These are phyloP conservation scores for Podila epicladia DNA, from an alignment of 192 early-diverging fungal species.

Conservation along the genomic window DNA sequence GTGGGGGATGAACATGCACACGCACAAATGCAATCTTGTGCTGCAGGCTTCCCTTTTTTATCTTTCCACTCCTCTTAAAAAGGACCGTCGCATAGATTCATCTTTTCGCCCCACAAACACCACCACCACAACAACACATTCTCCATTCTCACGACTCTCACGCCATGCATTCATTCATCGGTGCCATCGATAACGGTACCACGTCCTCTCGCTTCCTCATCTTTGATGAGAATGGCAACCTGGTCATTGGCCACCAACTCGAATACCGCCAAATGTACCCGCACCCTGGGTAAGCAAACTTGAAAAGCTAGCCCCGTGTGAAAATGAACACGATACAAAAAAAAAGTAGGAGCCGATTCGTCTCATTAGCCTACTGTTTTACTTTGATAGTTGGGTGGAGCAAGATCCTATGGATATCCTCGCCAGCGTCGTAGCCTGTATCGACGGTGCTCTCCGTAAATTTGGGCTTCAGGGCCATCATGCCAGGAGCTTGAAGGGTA, in stretches of 20 bases:
- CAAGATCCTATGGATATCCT: constrained; percentile 86
- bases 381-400: constrained; percentile 77
- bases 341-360: not conserved
- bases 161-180: constrained; percentile 64
- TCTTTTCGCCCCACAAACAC: not conserved
- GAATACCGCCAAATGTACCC: constrained; percentile 87
- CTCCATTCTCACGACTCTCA: not conserved
- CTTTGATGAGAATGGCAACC: constrained; percentile 79
- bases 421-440: constrained; percentile 71
- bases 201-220: constrained; percentile 91
- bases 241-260: constrained; percentile 78
- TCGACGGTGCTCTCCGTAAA: constrained; percentile 70
- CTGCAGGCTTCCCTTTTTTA: too few species aligned
- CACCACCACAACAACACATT: not conserved
- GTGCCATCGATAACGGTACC: constrained; percentile 95
- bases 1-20: too few species aligned
- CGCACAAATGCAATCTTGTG: too few species aligned
- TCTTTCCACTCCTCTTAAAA: too few species aligned
- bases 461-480: constrained; percentile 70
- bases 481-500: constrained; percentile 54
- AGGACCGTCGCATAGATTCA: not conserved
- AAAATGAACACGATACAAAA: too few species aligned
- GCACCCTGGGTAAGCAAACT: constrained; percentile 68
- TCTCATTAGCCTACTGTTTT: not conserved
- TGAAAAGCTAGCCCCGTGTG: not conserved